Evolutionary conservation across 192 early-diverging fungal genomes (phyloP), one percentile per base, ranked within the genome.

Genomic region (Backusella tuberculispora): DNA sequence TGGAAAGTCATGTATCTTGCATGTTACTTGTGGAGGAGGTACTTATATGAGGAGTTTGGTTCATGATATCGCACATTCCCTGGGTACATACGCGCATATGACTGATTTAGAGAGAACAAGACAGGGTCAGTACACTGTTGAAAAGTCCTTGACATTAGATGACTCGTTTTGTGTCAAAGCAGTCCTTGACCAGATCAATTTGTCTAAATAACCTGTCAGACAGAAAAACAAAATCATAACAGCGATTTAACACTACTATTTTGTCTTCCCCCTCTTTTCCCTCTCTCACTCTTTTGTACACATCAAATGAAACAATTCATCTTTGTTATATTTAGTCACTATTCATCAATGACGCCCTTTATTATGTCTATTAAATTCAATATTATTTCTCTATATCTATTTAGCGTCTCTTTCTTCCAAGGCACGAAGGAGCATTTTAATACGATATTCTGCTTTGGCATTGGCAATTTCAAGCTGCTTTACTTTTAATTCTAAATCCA

Each of bases 11-110:
- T 21, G 66, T 40, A 45, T 67, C 5, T 77, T 94, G 34, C 56
- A 80, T n/a, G 84, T 94, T 1, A 74, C 81, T 41, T 88, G 90
- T 68, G 86, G 89, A 38, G 87, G 91, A 38, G 93, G 93, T 26
- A 89, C 90, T 13, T 94, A 94, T 80, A 85, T 94, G 63, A 81
- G 93, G 7, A 90, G 88, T 46, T 75, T 94, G 34, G 81, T 94
- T n/a, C 72, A 91, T 66, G 92, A 94, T 60, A 65, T 94, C 44
- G 91, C 89, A 9, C 50, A 76, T 19, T 53, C 63, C 0, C 63
- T 93, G 29, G 88, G 86, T 9, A 86, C 85, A 13, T 84, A 77
- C 0, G 93, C 89, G 0, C 83, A 87, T 41, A 91, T 93, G 88
- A 80, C 85, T 5, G 86, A 83, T 40, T 81, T 94, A 15, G 71